phyloP scores from a whole-genome alignment of 257 asterid genomes.

The Fraxinus pennsylvanica region DNA sequence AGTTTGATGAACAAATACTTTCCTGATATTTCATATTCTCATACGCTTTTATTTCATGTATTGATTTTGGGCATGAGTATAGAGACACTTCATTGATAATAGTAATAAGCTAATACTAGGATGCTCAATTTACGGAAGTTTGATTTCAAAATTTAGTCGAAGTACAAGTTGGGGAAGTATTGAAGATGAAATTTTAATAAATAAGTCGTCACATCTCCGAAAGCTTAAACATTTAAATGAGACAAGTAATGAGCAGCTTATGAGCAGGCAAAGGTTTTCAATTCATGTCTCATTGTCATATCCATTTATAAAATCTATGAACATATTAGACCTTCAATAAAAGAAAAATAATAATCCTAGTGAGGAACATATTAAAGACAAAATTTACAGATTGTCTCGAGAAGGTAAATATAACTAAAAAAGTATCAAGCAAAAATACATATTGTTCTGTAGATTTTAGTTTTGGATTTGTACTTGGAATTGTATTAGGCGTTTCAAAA shows the following conservation, averaged over 20 bases:
- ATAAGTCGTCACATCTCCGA: neutral
- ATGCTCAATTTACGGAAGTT: neutral
- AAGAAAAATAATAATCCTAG: no score
- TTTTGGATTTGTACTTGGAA: neutral
- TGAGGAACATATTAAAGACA: neutral
- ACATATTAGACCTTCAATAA: no score
- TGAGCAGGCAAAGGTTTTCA: no score
- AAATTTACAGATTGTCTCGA: neutral
- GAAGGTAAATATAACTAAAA: neutral
- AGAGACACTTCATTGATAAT: neutral
- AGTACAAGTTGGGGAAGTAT: neutral
- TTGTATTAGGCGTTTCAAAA: neutral
- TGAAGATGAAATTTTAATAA: neutral
- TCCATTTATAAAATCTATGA: no score
- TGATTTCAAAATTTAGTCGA: neutral
- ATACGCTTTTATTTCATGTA: conserved; percentile 10
- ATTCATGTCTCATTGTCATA: no score
- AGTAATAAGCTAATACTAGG: neutral
- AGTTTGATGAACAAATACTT: conserved; percentile 17
- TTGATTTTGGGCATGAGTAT: neutral
- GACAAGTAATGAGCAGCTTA: no score
- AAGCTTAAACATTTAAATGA: no score
- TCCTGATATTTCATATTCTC: neutral
- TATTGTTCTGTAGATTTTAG: neutral
- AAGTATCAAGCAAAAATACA: neutral